Evolutionary conservation across 1,139 yeast genomes (phyloP), one percentile per base, ranked within the genome.

Genomic region (Debaryomyces subglobosus): DNA sequence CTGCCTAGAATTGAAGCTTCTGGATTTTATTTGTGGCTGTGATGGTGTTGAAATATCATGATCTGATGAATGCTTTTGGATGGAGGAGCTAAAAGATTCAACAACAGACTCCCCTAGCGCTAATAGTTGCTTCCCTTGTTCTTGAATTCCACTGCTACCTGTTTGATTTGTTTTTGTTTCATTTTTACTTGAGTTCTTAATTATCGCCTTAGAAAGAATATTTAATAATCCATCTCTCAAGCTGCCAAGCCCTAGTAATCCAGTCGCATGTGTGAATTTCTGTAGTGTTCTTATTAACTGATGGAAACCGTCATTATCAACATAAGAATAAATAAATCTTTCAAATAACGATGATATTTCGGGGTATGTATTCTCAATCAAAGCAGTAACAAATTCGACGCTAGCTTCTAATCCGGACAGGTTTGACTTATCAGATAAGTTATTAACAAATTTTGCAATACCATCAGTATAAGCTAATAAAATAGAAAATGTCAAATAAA

Each of bases 231-330:
- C 78, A 60, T 89, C 88, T 46, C 96, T 70, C 12, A 85, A 74
- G 0, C 70, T 69, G 1, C 65, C 60, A 18, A 86, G 62, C 0
- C 83, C 84, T 29, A 91, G 67, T n/a, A 89, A 69, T 0, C 97
- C 97, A 0, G 94, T 77, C 0, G 94, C 83, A 61, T 91, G 97
- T 4, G 96, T 81, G 45, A 88, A 74, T 53, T 85, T 85, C 63
- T 92, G 97, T 7, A 89, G 73, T 0, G 96, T 80, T 43, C 96
- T 73, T 1, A 91, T 82, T 13, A 83, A 59, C 10, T 72, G 67
- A 51, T 86, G 89, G 61, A 89, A 76, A 21, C 82, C 61, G 18
- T 86, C 92, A 48, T 78, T 76, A 58, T 90, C 96, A 64, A 89
- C 68, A 2, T 85, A 72, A 0, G 91, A 80, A 55, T 83, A 83